Conservation (phyloP, 2,329 filamentous ascomycete genomes). For the Myriosclerotinia curreyana region DNA sequence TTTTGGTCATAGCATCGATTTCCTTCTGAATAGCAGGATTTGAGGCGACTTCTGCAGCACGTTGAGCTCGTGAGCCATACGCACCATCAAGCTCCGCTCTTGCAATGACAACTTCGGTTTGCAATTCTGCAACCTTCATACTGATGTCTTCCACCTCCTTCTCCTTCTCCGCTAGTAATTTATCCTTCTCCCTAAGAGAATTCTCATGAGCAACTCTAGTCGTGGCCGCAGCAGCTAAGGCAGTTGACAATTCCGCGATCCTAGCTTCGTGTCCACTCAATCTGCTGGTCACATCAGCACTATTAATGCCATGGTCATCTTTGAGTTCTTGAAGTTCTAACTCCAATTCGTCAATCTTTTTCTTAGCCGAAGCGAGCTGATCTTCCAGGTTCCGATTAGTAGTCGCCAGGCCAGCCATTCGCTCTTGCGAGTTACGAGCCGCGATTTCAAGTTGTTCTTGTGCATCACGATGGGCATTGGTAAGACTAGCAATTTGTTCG, state of each 20-base stretch:
- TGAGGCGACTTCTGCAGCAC: constrained; percentile 62
- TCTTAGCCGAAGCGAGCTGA: constrained; percentile 30
- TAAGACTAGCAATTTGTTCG: constrained; percentile 15
- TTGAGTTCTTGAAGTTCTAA: constrained; percentile 36
- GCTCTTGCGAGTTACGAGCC: constrained; percentile 19
- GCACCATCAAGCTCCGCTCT: constrained; percentile 90
- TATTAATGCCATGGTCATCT: constrained; percentile 34
- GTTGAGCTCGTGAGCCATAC: constrained; percentile 73
- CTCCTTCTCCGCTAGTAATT: constrained; percentile 42
- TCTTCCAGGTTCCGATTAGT: constrained; percentile 14
- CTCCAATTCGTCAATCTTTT: constrained; percentile 37
- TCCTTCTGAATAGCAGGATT: constrained; percentile 58
- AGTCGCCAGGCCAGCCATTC: constrained; percentile 15
- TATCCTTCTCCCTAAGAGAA: constrained; percentile 30
- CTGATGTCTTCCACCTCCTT: constrained; percentile 55
- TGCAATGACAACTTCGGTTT: constrained; percentile 83
- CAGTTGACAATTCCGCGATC: constrained; percentile 32
- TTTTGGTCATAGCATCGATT: constrained; percentile 52
- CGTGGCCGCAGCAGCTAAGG: constrained; percentile 31
- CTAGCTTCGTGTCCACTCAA: constrained; percentile 34
- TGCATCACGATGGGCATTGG: neutral
- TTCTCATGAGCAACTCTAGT: constrained; percentile 29
- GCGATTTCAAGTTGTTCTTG: constrained; percentile 14
- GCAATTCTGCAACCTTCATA: constrained; percentile 61
- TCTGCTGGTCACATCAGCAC: constrained; percentile 35